Conservation (phyloP, 805 yeast species). For the Ogataea corticis region DNA sequence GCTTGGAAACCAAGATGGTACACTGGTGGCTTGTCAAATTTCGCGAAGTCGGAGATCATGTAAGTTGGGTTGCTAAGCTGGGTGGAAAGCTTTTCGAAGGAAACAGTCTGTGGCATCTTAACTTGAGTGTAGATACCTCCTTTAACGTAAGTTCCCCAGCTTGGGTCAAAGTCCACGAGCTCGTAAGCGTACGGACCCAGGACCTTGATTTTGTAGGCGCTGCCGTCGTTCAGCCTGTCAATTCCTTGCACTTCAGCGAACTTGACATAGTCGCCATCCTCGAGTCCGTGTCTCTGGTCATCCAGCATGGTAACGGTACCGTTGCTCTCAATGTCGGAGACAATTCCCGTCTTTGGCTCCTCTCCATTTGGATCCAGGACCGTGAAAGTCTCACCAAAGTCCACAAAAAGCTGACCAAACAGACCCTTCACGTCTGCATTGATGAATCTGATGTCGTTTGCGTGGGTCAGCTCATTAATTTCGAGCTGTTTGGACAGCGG, state of each 20-base stretch:
- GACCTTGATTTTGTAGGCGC: constrained; percentile 74
- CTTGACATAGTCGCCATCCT: constrained; percentile 88
- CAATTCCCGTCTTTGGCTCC: constrained; percentile 84
- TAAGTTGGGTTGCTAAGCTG: constrained; percentile 80
- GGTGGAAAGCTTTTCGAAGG: constrained; percentile 61
- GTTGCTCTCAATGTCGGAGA: constrained; percentile 81
- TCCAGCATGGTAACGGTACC: constrained; percentile 94
- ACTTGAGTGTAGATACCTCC: constrained; percentile 95
- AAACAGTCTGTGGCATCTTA: constrained; percentile 68
- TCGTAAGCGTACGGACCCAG: constrained; percentile 94
- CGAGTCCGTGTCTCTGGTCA: constrained; percentile 89
- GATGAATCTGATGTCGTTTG: constrained; percentile 73
- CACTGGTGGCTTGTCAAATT: constrained; percentile 89
- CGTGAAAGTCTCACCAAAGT: constrained; percentile 79
- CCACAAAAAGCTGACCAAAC: constrained; percentile 87
- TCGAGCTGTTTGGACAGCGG: constrained; percentile 71
- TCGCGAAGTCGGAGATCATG: constrained; percentile 84
- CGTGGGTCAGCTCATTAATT: constrained; percentile 75
- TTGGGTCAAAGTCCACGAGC: constrained; percentile 52
- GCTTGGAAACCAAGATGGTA: constrained; percentile 93
- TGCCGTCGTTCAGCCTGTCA: constrained; percentile 69
- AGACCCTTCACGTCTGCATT: constrained; percentile 83
- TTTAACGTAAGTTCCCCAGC: constrained; percentile 63
- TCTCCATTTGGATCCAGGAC: constrained; percentile 89
- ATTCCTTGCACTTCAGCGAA: constrained; percentile 86